These are phyloP conservation scores for Suillus plorans DNA, from an alignment of 768 basidiomycete species.

Conservation along the genomic window DNA sequence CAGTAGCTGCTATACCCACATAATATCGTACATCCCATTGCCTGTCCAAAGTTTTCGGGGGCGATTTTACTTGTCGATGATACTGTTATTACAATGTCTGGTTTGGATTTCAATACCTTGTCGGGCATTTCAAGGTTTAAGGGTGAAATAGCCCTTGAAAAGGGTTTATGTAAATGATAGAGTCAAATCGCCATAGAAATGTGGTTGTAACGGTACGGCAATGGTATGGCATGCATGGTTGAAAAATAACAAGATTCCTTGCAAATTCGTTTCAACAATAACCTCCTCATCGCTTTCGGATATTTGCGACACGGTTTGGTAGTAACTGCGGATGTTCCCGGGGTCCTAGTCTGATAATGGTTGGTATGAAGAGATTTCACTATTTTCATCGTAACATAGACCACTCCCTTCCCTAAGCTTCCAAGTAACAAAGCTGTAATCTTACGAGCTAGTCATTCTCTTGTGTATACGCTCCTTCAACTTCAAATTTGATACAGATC, in stretches of 20 bases:
- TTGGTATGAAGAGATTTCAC: not conserved
- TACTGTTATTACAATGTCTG: not conserved
- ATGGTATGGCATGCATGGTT: too few relatives aligned
- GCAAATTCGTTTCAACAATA: too few relatives aligned
- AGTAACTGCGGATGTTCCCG: slow-evolving; percentile 9
- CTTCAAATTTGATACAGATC: not conserved
- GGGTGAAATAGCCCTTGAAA: too few relatives aligned
- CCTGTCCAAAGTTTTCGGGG: not conserved
- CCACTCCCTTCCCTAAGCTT: not conserved
- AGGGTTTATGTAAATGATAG: too few relatives aligned
- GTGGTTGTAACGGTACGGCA: too few relatives aligned
- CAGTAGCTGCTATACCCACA: slow-evolving; percentile 26
- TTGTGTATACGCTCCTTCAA: slow-evolving; percentile 23
- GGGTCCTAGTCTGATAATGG: not conserved
- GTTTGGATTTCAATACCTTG: too few relatives aligned
- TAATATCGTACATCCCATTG: slow-evolving; percentile 9
- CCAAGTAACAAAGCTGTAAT: slow-evolving; percentile 13
- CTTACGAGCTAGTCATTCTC: slow-evolving; percentile 17
- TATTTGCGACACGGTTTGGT: not conserved
- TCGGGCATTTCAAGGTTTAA: too few relatives aligned
- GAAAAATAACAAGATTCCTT: too few relatives aligned
- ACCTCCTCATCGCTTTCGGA: too few relatives aligned
- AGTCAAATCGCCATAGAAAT: too few relatives aligned
- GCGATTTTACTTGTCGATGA: not conserved
- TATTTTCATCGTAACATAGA: slow-evolving; percentile 2